These are phyloP conservation scores for Chalaropsis ovoidea DNA, from an alignment of 2,329 filamentous ascomycete genomes.

Conservation along the genomic window DNA sequence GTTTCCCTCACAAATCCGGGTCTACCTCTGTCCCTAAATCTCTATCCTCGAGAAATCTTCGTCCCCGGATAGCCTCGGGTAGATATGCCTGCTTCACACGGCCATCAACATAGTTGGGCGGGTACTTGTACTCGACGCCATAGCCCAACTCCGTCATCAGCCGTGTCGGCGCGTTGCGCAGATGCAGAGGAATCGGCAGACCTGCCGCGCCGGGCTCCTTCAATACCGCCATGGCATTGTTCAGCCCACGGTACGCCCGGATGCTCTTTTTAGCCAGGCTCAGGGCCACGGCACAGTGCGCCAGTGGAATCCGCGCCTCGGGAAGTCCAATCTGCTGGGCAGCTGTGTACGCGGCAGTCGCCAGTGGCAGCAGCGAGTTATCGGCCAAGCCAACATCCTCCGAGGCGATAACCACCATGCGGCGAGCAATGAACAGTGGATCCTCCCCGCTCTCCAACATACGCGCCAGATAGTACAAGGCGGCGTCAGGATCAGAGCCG, in stretches of 20 bases:
- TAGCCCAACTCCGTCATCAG: slow-evolving; percentile 91
- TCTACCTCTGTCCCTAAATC: slow-evolving; percentile 75
- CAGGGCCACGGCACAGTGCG: slow-evolving; percentile 75
- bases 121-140: slow-evolving; percentile 90
- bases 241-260: slow-evolving; percentile 69
- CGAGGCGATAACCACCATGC: slow-evolving; percentile 88
- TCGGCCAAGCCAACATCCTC: slow-evolving; percentile 91
- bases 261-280: slow-evolving; percentile 77
- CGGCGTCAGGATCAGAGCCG: slow-evolving; percentile 74
- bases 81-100: slow-evolving; percentile 80
- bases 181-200: slow-evolving; percentile 72
- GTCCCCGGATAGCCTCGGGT: slow-evolving; percentile 62
- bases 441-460: slow-evolving; percentile 96
- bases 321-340: slow-evolving; percentile 92
- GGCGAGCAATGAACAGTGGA: slow-evolving; percentile 79
- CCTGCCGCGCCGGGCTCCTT: slow-evolving; percentile 73
- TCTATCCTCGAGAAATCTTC: slow-evolving; percentile 65
- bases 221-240: slow-evolving; percentile 68
- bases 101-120: slow-evolving; percentile 77
- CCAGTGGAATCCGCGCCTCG: slow-evolving; percentile 84
- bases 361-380: slow-evolving; percentile 69
- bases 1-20: slow-evolving; percentile 46
- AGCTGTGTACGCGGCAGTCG: slow-evolving; percentile 75
- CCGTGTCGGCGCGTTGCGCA: slow-evolving; percentile 83
- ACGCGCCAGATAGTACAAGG: slow-evolving; percentile 86